These are phyloP conservation scores for Pulchroboletus neoregius DNA, from an alignment of 1,284 basidiomycete species.

Conservation along the genomic window DNA sequence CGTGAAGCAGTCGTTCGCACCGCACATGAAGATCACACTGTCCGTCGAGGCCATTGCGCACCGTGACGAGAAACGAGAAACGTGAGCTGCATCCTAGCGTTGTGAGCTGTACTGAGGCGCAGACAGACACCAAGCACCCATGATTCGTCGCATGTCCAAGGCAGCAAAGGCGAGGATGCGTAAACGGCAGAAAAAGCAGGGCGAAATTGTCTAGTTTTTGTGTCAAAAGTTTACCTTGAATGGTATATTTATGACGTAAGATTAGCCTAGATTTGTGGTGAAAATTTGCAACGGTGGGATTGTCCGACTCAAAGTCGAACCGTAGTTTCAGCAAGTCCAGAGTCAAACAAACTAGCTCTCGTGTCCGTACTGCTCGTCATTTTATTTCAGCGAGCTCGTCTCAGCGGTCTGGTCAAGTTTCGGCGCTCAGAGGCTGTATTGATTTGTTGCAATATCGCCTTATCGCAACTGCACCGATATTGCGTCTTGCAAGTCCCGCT, in stretches of 20 bases:
- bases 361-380: constrained; percentile 5
- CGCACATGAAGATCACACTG: constrained; percentile 75
- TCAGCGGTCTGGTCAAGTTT: constrained; percentile 12
- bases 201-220: constrained; percentile 26
- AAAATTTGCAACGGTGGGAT: constrained; percentile 13
- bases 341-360: constrained; percentile 4
- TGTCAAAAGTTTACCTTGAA: constrained; percentile 15
- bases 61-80: constrained; percentile 40
- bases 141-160: constrained; percentile 50
- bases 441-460: constrained; percentile 23
- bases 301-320: constrained; percentile 3
- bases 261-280: constrained; percentile 14
- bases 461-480: constrained; percentile 22
- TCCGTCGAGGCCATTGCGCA: constrained; percentile 48
- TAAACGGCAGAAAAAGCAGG: constrained; percentile 39
- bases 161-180: constrained; percentile 55
- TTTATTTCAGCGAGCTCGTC: constrained; percentile 13
- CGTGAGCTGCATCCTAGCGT: constrained; percentile 41
- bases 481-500: constrained; percentile 20
- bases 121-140: constrained; percentile 55
- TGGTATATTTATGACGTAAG: constrained; percentile 24
- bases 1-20: constrained; percentile 57
- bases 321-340: constrained; percentile 4
- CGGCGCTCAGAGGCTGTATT: constrained; percentile 9
- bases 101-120: constrained; percentile 9